phyloP scores from a whole-genome alignment of 345 rosid genomes.

The Arabidopsis suecica region DNA sequence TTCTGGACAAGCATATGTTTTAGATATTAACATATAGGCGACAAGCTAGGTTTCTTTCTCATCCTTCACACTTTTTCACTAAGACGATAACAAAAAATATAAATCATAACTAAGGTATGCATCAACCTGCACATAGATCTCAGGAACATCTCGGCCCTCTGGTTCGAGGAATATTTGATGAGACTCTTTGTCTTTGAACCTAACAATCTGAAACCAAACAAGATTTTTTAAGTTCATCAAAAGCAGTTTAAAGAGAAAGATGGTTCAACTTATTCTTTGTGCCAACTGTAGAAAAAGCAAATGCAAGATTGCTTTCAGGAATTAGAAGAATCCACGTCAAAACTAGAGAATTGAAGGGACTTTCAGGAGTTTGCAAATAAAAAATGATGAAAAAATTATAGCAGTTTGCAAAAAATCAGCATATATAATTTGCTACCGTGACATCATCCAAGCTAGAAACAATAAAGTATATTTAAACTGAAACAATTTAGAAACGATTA shows the following conservation, averaged over 20 bases:
- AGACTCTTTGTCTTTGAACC: conserved; percentile 95
- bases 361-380: conserved; percentile 13
- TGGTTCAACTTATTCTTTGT: conserved; percentile 20
- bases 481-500: neutral
- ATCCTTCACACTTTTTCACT: conserved; percentile 25
- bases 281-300: neutral
- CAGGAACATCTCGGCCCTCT: conserved; percentile 94
- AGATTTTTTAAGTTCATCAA: conserved; percentile 18
- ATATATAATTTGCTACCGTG: neutral
- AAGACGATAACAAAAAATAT: neutral
- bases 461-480: neutral
- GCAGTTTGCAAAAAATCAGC: conserved; percentile 1
- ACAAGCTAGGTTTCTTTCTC: conserved; percentile 1
- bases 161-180: conserved; percentile 99
- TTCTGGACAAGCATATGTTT: conserved; percentile 2
- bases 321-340: neutral
- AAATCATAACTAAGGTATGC: conserved; percentile 30
- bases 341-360: neutral
- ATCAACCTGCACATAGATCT: conserved; percentile 93
- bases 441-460: conserved; percentile 10
- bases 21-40: conserved; percentile 11
- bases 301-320: neutral
- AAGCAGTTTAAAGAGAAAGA: conserved; percentile 27
- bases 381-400: neutral
- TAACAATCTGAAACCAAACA: conserved; percentile 66